phyloP scores from a whole-genome alignment of 345 rosid species.

The Ricinus communis region DNA sequence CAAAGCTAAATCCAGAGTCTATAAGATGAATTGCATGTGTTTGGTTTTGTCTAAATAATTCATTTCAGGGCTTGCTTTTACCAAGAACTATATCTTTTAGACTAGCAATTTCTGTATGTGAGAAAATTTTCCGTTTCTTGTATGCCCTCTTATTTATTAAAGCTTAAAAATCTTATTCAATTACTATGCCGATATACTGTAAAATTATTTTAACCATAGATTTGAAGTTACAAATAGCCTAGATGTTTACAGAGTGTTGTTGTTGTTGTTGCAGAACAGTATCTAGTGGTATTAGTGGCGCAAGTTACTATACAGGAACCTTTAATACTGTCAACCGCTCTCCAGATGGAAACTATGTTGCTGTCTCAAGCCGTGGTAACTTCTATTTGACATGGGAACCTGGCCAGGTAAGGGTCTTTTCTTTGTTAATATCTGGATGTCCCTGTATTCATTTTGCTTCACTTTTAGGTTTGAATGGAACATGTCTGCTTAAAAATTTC shows the following conservation, averaged over 20 bases:
- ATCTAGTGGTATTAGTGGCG: constrained; percentile 97
- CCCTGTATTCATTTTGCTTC: neutral
- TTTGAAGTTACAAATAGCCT: neutral
- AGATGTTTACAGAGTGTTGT: constrained; percentile 36
- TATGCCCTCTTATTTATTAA: neutral
- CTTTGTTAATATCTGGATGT: neutral
- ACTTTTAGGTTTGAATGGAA: neutral
- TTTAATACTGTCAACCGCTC: constrained; percentile 93
- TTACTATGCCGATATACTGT: neutral
- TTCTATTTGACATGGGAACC: constrained; percentile 97
- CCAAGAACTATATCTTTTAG: neutral
- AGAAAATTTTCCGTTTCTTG: neutral
- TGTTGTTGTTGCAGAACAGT: constrained; percentile 85
- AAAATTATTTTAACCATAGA: neutral
- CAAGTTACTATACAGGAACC: constrained; percentile 93
- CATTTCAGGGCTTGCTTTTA: neutral
- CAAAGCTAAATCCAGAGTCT: neutral
- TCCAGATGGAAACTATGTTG: constrained; percentile 89
- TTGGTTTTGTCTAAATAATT: neutral
- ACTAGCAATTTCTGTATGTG: neutral
- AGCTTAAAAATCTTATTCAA: neutral
- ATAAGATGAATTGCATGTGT: neutral
- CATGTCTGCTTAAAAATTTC: neutral
- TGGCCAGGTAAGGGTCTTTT: constrained; percentile 63
- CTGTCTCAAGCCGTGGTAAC: constrained; percentile 98